Base-by-base conservation (phyloP, 73 alveolate species). In the Urostyla sp. region DNA sequence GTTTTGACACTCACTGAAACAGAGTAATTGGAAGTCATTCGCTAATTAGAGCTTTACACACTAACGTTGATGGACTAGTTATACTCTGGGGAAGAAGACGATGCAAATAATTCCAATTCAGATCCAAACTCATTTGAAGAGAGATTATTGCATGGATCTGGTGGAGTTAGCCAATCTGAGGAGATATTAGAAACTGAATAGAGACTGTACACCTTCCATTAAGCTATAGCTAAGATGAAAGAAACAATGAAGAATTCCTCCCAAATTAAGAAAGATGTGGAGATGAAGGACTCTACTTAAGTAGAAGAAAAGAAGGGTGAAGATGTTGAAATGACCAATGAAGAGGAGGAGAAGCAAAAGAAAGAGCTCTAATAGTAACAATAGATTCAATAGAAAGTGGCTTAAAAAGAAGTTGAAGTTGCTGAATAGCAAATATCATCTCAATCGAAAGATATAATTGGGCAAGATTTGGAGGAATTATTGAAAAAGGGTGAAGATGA, bases 241-340 rank as follows among this genome's bases (percentile, higher is more conserved):
- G 67, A 69, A 5, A 8, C 49, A 31, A 44, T 69, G 72, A 69
- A 69, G 44, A 45, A 34, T 27, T 23, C 5, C 52, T 69, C 18
- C 16, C 83, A 4, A 69, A 69, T 21, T 21, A 1, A 28, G 72
- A 69, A 73, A 60, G 6, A 26, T 4, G 51, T 28, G 24, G 87
- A 81, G 48, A 43, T 58, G 43, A 5, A 24, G 43, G 78, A 35
- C 35, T 18, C 43, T n/a, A 18, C 40, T 43, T 63, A 67, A 50
- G 51, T 46, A 34, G 49, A 72, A 72, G 92, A 78, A 44, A 69
- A 49, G 32, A 35, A 37, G 51, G 28, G 76, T 8, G 80, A 8
- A 35, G 72, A 61, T 77, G 79, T 60, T 8, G 72, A 44, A 73
- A 77, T 44, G 67, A 60, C 66, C 23, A 56, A 77, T 21, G 69